Base-by-base conservation (phyloP, 2,329 filamentous ascomycete species). In the Exutisphaerella laricina region DNA sequence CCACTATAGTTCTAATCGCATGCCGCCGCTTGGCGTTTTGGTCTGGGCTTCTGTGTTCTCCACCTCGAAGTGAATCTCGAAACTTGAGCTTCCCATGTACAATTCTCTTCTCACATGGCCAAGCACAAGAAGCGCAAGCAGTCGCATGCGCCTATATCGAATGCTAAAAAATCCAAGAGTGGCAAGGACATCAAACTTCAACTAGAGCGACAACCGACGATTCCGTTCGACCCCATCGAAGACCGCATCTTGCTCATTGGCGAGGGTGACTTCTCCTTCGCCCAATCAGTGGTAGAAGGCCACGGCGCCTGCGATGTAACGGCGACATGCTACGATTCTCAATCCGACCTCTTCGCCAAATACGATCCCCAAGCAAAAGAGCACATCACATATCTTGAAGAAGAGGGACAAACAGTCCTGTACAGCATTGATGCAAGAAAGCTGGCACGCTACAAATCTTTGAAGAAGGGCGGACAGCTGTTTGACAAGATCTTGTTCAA, bases 401-500 rank as follows among this genome's bases (percentile, higher is more conserved):
- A 58, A 8, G 64, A 73, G 50, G 66, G 66, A 4, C 67, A 64
- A 36, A 57, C 62, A 22, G 69, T 87, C 1, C 62, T 78, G 25
- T 84, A 80, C 68, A 66, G 66, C 41, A 70, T 88, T 50, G 84
- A 89, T 65, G 85, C 82, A 1, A 80, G 75, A 31, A 83, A 76
- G 54, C 73, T 84, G 60, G 70, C 70, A 20, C 43, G 48, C 12
- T 46, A 59, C 32, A 74, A 70, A 48, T 58, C 68, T 14, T 57
- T 74, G 29, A 70, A 66, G 34, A 68, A 64, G 17, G 65, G 64
- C 5, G 48, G 44, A 2, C 58, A 55, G 43, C 65, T 70, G 3
- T 89, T 84, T 73, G 82, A 94, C 64, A 77, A 80, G 43, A 82
- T 97, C 49, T 74, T 90, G 53, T 98, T 97, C 78, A 95, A 96